Conservation (phyloP, 345 rosid species). For the Pugionium dolabratum region DNA sequence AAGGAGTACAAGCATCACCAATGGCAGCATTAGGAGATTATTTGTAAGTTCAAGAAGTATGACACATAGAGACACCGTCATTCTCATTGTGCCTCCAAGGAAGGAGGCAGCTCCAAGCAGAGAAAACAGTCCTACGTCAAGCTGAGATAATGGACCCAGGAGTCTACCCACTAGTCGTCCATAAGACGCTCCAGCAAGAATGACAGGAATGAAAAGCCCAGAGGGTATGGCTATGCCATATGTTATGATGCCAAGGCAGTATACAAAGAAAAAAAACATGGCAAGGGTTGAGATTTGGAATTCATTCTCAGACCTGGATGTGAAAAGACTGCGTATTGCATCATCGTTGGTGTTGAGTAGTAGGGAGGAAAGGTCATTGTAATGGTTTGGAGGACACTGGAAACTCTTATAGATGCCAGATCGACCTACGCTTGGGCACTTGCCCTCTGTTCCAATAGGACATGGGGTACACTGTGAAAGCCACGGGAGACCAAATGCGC, state of each 20-base stretch:
- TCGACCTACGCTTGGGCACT: conserved; percentile 73
- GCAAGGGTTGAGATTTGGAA: conserved; percentile 67
- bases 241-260: conserved; percentile 76
- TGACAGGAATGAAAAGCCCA: conserved; percentile 95
- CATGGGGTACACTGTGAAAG: conserved; percentile 72
- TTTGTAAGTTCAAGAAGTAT: conserved; percentile 92
- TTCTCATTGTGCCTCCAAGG: conserved; percentile 98
- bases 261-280: conserved; percentile 66
- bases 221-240: conserved; percentile 94
- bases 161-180: conserved; percentile 78
- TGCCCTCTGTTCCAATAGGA: conserved; percentile 51
- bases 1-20: conserved; percentile 85
- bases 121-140: conserved; percentile 79
- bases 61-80: conserved; percentile 90
- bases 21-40: conserved; percentile 75
- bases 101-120: conserved; percentile 95
- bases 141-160: conserved; percentile 56
- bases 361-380: conserved; percentile 90
- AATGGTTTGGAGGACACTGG: conserved; percentile 77
- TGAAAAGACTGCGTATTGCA: conserved; percentile 77
- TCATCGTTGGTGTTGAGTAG: conserved; percentile 88
- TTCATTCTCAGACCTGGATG: conserved; percentile 54
- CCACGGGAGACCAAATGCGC: conserved; percentile 89
- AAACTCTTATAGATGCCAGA: conserved; percentile 79
- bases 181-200: conserved; percentile 91